Base-by-base conservation (phyloP, 345 rosid species). In the Rhodamnia argentea region DNA sequence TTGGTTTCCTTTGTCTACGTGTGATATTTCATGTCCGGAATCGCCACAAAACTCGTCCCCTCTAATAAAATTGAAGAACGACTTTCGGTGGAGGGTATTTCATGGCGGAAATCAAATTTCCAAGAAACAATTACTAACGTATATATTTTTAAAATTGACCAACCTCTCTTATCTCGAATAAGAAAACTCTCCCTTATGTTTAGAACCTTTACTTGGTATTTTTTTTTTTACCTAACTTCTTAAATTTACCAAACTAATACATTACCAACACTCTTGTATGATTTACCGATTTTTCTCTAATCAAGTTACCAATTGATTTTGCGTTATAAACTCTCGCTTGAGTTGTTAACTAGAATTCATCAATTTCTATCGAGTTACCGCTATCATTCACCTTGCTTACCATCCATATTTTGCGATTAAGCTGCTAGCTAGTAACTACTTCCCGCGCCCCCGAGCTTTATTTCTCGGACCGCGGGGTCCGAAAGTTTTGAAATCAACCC, bases 361-460 rank as follows among this genome's bases (percentile, higher is more conserved):
- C 40, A 62, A 15, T 62, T 29, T 32, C 75, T 29, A 7, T 0
- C 18, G 5, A 29, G 11, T 62, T 3, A 29, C 42, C 37, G 7
- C 75, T 62, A 3, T 15, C 4, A 5, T 29, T 27, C 0, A 9
- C 15, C 22, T 62, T 29, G 40, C 75, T 10, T 0, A 40, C 22
- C 22, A 62, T 27, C 2, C 75, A 3, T 27, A 0, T 60, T n/a
- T 60, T 8, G 29, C 9, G 40, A 60, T 0, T 1, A 13, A 0
- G 76, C 23, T 29, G 9, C 42, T 0, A 47, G 12, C 51, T 47
- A 47, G 51, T 47, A 32, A 32, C 44, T 64, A 16, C 12, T 3
- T 62, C 22, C 40, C 0, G 0, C 0, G 5, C 0, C 22, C 40
- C 20, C 5, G 22, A 62, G 40, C 75, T 29, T 18, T 14, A 70